Evolutionary conservation across 2,329 filamentous ascomycete genomes (phyloP), one percentile per base, ranked within the genome.

Genomic region (Diplocarpon mali): DNA sequence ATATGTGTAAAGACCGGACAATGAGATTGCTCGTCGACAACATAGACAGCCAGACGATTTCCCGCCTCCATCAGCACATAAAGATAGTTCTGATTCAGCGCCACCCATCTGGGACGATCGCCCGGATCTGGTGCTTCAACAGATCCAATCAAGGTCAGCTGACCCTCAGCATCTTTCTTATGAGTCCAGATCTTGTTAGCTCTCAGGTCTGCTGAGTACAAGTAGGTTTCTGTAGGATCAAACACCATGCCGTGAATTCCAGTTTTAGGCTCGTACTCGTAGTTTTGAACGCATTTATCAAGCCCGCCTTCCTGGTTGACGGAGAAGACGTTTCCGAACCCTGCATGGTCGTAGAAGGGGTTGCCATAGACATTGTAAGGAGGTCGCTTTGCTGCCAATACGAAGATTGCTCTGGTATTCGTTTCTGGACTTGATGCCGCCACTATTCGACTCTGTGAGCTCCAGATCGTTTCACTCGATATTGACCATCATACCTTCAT

Each of bases 1-100:
- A 81, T 76, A 60, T 83, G 75, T 5, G 86, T 93, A 66, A 85
- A 92, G 14, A 86, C 74, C 11, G 87, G 87, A 60, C 85, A 67
- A 62, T 79, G 82, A 3, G 83, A 85, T 36, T 69, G 63, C 45
- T 79, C 75, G 62, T 92, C 83, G 64, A 94, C 78, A 53, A 84
- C 73, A 64, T 92, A 94, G 57, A 88, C 83, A 62, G 78, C 86
- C 45, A 94, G 67, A 41, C 82, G 72, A 67, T 94, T 94, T 44
- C 86, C 85, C n/a, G 80, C 82, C 65, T 94, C 87, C 84, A 92
- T 93, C 55, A 94, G 71, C 7, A 76, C 85, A 65, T 93, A 94
- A 45, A 94, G 72, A 64, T 87, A 88, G 46, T 79, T 75, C 15
- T 85, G 81, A 62, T 90, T 84, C 61, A 93, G 81, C 55, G 85